phyloP scores from a whole-genome alignment of 306 rosid genomes.

The Medicago lupulina region DNA sequence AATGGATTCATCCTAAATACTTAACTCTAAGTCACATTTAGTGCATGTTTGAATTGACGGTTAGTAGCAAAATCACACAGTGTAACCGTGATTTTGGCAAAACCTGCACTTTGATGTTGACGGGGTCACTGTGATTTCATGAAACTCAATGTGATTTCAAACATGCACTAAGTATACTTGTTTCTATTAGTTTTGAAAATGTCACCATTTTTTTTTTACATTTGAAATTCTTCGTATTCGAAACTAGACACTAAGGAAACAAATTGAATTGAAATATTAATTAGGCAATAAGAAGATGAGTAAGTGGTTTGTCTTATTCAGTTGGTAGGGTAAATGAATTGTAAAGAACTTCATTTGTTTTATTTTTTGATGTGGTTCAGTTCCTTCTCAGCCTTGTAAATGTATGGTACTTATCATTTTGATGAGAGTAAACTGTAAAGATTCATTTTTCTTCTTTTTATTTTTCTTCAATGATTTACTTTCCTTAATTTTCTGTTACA shows the following conservation, averaged over 20 bases:
- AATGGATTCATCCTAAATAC: conserved; percentile 20
- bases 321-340: conserved; percentile 36
- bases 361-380: conserved; percentile 28
- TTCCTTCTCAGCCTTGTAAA: conserved; percentile 59
- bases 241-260: conserved; percentile 32
- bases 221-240: conserved; percentile 22
- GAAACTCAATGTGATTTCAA: not conserved
- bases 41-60: not conserved
- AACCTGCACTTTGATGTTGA: too few species aligned
- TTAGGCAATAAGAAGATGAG: conserved; percentile 38
- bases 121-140: not conserved
- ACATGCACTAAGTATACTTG: not conserved
- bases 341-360: conserved; percentile 28
- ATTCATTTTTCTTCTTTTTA: not conserved
- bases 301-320: conserved; percentile 11
- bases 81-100: not conserved
- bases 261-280: conserved; percentile 17
- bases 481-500: not conserved
- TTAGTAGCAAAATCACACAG: not conserved
- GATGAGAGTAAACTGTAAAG: conserved; percentile 12
- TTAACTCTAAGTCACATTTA: conserved; percentile 4
- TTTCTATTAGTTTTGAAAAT: conserved; percentile 33
- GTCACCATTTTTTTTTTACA: not conserved
- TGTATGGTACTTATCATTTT: conserved; percentile 39
- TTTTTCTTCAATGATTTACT: not conserved